Evolutionary conservation across 139 green algal species (phyloP), one percentile per base, ranked within the genome.

Genomic region (Diplosphaera chodatii): DNA sequence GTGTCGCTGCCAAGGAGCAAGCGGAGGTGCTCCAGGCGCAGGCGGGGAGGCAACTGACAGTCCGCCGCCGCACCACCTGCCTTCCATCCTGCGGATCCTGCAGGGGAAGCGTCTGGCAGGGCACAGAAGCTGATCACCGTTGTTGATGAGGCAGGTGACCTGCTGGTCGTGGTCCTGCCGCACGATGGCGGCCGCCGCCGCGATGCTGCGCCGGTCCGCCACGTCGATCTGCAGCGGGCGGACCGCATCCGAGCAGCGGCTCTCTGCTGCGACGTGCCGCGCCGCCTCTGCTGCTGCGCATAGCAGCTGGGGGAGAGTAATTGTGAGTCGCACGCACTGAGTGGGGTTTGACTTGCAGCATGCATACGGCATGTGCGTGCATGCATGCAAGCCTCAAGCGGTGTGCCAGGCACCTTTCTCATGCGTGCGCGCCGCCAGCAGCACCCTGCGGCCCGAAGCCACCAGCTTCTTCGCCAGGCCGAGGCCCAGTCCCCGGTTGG

Each of bases 381-480:
- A n/a, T n/a, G n/a, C n/a, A n/a, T n/a, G n/a, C n/a, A n/a, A n/a
- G n/a, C n/a, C n/a, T n/a, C n/a, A n/a, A n/a, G n/a, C n/a, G n/a
- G n/a, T n/a, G n/a, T n/a, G n/a, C n/a, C n/a, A n/a, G n/a, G n/a
- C 29, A 73, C 68, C 68, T 40, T 37, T 40, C 29, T 15, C 48
- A 65, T 48, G 31, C n/a, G 62, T 30, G 23, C 68, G 31, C 1
- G 6, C 25, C 2, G 68, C 29, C 37, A 73, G 37, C 34, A 73
- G n/a, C 5, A 73, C 68, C 6, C 63, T 8, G 13, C 32, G n/a
- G 10, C 68, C 68, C 8, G 37, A 16, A 5, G 34, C 16, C 4
- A 73, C 68, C 25, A 73, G 34, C 68, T 73, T 73, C 25, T 23
- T 29, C 10, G 32, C 62, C 15, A 73, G 30, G 32, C 59, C 68